Evolutionary conservation across 2,329 filamentous ascomycete genomes (phyloP).

Genomic region (Cordyceps militaris): DNA sequence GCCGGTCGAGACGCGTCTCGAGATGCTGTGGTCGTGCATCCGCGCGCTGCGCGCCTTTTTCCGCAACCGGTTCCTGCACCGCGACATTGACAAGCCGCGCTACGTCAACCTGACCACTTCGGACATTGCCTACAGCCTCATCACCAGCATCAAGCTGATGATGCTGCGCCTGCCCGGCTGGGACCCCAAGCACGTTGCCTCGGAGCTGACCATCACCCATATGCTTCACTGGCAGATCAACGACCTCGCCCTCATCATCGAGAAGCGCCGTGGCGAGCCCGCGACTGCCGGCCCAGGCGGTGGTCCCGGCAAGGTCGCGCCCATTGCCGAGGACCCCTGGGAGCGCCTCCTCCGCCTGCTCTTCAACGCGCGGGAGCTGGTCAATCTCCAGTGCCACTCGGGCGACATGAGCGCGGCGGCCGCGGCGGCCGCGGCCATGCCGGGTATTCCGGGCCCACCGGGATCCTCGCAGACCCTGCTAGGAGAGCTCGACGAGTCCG

Average conservation of each 20-base stretch:
- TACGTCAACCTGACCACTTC: conserved; percentile 39
- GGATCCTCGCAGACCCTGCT: conserved; percentile 4
- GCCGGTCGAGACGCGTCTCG: conserved; percentile 32
- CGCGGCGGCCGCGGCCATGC: neutral
- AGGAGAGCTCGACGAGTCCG: conserved; percentile 13
- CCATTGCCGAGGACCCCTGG: conserved; percentile 25
- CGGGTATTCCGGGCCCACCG: conserved; percentile 18
- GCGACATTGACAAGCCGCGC: conserved; percentile 29
- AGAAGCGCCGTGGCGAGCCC: conserved; percentile 23
- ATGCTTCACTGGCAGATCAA: conserved; percentile 24
- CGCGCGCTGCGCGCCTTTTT: conserved; percentile 35
- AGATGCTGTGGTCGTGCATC: conserved; percentile 40
- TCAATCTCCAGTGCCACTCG: conserved; percentile 27
- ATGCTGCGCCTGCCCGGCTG: conserved; percentile 39
- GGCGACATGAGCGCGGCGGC: conserved; percentile 16
- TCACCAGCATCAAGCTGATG: conserved; percentile 41
- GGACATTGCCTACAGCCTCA: conserved; percentile 40
- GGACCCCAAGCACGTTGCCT: conserved; percentile 28
- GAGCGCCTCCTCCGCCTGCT: conserved; percentile 27
- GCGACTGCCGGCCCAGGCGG: conserved; percentile 3
- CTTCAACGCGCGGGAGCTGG: conserved; percentile 24
- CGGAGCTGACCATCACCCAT: conserved; percentile 15
- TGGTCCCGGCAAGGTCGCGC: conserved; percentile 4
- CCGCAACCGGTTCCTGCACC: conserved; percentile 25
- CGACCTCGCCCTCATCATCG: conserved; percentile 24